phyloP scores from a whole-genome alignment of 2,329 filamentous ascomycete genomes.

The Pyrenophora graminea region DNA sequence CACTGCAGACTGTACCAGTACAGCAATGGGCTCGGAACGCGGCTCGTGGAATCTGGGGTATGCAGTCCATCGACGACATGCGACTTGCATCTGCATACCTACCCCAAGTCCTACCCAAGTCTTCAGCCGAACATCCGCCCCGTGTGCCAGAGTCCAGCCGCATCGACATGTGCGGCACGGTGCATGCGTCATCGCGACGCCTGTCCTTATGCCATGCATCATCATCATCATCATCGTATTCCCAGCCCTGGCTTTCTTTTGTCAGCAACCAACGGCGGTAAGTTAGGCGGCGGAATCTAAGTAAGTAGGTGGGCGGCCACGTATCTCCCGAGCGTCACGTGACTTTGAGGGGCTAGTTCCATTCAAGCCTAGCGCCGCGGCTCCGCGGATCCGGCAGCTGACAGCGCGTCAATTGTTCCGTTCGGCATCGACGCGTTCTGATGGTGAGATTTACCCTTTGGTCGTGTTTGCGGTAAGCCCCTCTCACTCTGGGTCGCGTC shows the following conservation, averaged over 20 bases:
- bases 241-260: too few relatives aligned
- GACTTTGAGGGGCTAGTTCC: slow-evolving; percentile 1
- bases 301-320: too few relatives aligned
- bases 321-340: background rate
- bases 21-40: slow-evolving; percentile 17
- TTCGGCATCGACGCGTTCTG: background rate
- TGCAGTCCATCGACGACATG: background rate
- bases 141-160: background rate
- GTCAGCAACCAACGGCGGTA: too few relatives aligned
- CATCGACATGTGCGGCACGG: background rate
- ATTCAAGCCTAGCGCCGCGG: background rate
- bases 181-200: background rate
- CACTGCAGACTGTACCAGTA: background rate
- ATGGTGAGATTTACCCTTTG: background rate
- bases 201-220: too few relatives aligned
- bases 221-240: too few relatives aligned
- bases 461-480: background rate
- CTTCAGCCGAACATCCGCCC: background rate
- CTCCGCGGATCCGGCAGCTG: slow-evolving; percentile 2
- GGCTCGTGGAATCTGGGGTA: slow-evolving; percentile 13
- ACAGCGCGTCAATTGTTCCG: slow-evolving; percentile 8
- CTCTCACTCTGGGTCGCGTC: background rate
- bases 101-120: too few relatives aligned
- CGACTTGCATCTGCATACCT: background rate
- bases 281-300: too few relatives aligned